phyloP scores from a whole-genome alignment of 2,329 filamentous ascomycete genomes.

The Dothidotthia symphoricarpi region DNA sequence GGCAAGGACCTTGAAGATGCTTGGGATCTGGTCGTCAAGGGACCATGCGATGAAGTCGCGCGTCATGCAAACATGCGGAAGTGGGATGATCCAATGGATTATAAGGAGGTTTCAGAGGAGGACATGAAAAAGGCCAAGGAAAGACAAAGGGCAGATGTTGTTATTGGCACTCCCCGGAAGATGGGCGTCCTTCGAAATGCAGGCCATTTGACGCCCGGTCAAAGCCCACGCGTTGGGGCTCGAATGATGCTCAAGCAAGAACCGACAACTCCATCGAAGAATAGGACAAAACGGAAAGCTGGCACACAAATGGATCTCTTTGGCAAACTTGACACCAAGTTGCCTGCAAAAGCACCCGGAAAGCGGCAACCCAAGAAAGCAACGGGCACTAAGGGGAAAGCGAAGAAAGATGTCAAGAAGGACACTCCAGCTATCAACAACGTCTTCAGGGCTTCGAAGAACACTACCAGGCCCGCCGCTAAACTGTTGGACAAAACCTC shows the following conservation, averaged over 20 bases:
- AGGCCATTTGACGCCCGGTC: slow-evolving; percentile 38
- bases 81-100: slow-evolving; percentile 53
- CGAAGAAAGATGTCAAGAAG: slow-evolving; percentile 28
- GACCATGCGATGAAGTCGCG: slow-evolving; percentile 85
- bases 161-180: slow-evolving; percentile 37
- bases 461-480: slow-evolving; percentile 11
- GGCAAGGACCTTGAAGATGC: slow-evolving; percentile 84
- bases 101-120: slow-evolving; percentile 38
- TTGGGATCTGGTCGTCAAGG: slow-evolving; percentile 88
- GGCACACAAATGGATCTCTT: slow-evolving; percentile 22
- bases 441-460: slow-evolving; percentile 33
- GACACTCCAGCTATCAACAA: slow-evolving; percentile 25
- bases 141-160: slow-evolving; percentile 33
- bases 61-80: slow-evolving; percentile 61
- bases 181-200: slow-evolving; percentile 25
- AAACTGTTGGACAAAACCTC: slow-evolving; percentile 13
- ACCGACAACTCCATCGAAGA: slow-evolving; percentile 34
- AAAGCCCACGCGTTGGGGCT: slow-evolving; percentile 36
- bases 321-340: slow-evolving; percentile 24
- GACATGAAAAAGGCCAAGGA: slow-evolving; percentile 32
- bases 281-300: slow-evolving; percentile 34
- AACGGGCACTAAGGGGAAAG: slow-evolving; percentile 22
- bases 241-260: slow-evolving; percentile 23
- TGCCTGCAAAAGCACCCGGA: slow-evolving; percentile 19
- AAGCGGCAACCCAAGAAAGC: slow-evolving; percentile 35